These are phyloP conservation scores for Combretum micranthum DNA, from an alignment of 345 rosid species.

Conservation along the genomic window DNA sequence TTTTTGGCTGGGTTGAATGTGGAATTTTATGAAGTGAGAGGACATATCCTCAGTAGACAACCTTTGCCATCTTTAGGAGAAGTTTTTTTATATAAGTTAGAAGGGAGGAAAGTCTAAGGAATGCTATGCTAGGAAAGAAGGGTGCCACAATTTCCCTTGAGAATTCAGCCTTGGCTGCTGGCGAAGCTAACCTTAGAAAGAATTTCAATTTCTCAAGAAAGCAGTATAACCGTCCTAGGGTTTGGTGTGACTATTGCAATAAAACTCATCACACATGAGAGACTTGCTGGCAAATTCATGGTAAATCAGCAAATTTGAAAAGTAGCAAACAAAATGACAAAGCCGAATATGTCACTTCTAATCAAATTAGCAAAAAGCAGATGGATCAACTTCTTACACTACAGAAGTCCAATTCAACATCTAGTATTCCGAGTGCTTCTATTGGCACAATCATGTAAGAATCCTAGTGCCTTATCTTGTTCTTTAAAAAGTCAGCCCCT, in stretches of 20 bases:
- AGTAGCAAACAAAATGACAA: not conserved
- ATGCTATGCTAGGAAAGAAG: conserved; percentile 1
- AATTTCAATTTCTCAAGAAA: not conserved
- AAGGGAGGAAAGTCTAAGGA: not conserved
- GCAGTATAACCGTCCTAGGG: not conserved
- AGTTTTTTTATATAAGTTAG: not conserved
- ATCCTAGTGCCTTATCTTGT: too few relatives aligned
- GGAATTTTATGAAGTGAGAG: conserved; percentile 6
- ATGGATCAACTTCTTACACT: too few relatives aligned
- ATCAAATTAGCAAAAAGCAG: too few relatives aligned
- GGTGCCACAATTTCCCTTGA: not conserved
- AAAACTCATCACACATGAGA: conserved; percentile 5
- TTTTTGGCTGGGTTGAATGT: not conserved
- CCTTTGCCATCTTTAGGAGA: conserved; percentile 4
- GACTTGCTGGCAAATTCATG: not conserved
- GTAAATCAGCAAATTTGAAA: not conserved
- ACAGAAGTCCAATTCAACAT: too few relatives aligned
- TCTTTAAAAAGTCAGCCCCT: too few relatives aligned
- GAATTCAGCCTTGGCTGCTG: not conserved
- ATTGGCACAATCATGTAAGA: too few relatives aligned
- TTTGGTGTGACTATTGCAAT: conserved; percentile 4
- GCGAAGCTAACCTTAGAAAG: not conserved
- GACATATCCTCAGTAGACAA: conserved; percentile 2
- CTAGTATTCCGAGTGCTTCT: too few relatives aligned
- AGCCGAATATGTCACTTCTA: too few relatives aligned